These are phyloP conservation scores for Boletus rufocinnamomeus DNA, from an alignment of 768 basidiomycete species.

Conservation along the genomic window DNA sequence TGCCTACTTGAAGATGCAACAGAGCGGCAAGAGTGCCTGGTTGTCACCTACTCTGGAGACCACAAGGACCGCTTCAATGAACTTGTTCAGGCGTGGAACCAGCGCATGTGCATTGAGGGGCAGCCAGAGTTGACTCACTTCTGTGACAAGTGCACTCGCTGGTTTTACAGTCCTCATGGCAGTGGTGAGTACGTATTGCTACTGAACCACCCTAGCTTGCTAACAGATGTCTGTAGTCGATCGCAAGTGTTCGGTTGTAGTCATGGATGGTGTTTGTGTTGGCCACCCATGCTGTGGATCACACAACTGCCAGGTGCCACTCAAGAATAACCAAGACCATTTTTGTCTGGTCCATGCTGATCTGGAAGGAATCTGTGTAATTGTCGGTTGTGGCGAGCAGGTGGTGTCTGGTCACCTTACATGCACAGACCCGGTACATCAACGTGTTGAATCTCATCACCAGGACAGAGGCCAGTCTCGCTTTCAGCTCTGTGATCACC, in stretches of 20 bases:
- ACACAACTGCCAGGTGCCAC: no score
- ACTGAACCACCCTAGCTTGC: no score
- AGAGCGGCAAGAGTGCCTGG: background rate
- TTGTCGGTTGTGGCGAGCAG: background rate
- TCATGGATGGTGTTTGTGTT: conserved; percentile 4
- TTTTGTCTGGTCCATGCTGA: background rate
- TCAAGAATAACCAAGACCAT: background rate
- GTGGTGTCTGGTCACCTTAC: background rate
- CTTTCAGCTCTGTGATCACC: conserved; percentile 5
- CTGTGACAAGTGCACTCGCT: no score
- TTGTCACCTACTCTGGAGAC: background rate
- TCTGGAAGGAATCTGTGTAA: background rate
- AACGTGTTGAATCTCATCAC: background rate
- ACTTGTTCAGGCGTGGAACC: background rate
- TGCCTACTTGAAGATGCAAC: conserved; percentile 8
- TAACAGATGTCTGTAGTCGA: no score
- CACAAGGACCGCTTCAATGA: background rate
- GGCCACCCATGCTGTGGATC: no score
- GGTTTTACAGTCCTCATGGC: no score
- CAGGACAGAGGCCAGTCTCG: background rate
- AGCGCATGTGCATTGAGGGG: background rate
- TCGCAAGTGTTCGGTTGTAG: background rate
- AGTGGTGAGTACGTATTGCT: no score
- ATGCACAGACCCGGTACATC: background rate
- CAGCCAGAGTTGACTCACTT: no score